These are phyloP conservation scores for Umbelopsis isabellina DNA, from an alignment of 192 early-diverging fungal genomes.

Conservation along the genomic window DNA sequence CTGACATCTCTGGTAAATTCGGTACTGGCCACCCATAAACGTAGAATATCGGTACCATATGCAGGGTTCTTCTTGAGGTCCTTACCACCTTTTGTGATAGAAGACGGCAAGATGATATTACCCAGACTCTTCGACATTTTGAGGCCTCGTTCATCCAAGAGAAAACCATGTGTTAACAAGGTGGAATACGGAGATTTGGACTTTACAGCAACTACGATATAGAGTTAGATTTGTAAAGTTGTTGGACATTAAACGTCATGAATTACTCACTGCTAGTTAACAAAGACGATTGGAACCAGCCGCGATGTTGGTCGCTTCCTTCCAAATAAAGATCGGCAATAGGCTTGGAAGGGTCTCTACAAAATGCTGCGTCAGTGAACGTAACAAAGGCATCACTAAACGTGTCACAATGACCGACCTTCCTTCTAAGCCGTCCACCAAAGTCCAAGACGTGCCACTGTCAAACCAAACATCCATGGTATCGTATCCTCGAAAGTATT, in stretches of 20 bases:
- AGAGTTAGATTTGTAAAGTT: neutral
- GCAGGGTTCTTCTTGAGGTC: conserved; percentile 70
- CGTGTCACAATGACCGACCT: conserved; percentile 9
- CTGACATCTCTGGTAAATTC: conserved; percentile 77
- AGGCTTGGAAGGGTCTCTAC: conserved; percentile 28
- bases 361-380: conserved; percentile 8
- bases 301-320: conserved; percentile 83
- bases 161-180: conserved; percentile 83
- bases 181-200: conserved; percentile 69
- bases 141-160: conserved; percentile 74
- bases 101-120: conserved; percentile 69
- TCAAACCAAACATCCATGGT: conserved; percentile 93
- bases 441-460: conserved; percentile 77
- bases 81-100: conserved; percentile 72
- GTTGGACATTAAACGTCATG: neutral
- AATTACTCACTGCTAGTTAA: conserved; percentile 59
- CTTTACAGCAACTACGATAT: conserved; percentile 56
- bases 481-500: conserved; percentile 66
- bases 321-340: conserved; percentile 76
- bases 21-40: conserved; percentile 75
- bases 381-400: too few species aligned
- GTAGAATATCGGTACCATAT: conserved; percentile 74
- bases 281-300: conserved; percentile 85
- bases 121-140: conserved; percentile 89
- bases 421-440: conserved; percentile 52